phyloP scores from a whole-genome alignment of 257 asterid species.

The Hygrophila difformis region DNA sequence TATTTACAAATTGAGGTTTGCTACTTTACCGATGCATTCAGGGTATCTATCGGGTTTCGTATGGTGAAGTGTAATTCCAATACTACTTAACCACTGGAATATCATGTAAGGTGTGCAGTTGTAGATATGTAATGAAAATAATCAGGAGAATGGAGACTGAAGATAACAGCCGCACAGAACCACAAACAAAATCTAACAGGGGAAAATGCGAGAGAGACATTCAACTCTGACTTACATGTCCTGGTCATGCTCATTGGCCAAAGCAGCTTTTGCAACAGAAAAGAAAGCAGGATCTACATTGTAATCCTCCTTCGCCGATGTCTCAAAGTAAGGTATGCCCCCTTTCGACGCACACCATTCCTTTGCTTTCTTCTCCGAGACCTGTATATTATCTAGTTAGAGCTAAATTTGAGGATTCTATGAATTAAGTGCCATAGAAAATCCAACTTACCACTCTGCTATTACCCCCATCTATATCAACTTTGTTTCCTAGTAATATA shows the following conservation, averaged over 20 bases:
- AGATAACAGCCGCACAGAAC: no score
- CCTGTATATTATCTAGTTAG: constrained; percentile 33
- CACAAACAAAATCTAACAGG: not conserved
- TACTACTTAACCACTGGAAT: no score
- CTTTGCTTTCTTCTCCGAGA: constrained; percentile 87
- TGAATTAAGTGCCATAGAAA: constrained; percentile 5
- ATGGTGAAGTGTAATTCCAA: not conserved
- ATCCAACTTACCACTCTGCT: constrained; percentile 82
- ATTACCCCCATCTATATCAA: constrained; percentile 95
- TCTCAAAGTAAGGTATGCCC: constrained; percentile 91
- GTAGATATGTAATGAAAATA: no score
- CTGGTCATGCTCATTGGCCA: constrained; percentile 88
- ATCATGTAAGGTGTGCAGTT: no score
- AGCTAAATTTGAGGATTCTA: not conserved
- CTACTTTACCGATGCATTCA: no score
- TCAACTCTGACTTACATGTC: constrained; percentile 57
- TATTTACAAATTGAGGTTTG: no score
- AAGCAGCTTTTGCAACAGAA: constrained; percentile 81
- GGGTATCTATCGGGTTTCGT: no score
- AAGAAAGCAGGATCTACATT: constrained; percentile 92
- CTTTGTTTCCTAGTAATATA: constrained; percentile 90
- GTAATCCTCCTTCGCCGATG: constrained; percentile 96
- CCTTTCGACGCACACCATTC: constrained; percentile 99
- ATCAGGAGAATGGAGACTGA: no score
- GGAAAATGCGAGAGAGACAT: not conserved